phyloP scores from a whole-genome alignment of 2,329 filamentous ascomycete species.

The Fusarium sp. region DNA sequence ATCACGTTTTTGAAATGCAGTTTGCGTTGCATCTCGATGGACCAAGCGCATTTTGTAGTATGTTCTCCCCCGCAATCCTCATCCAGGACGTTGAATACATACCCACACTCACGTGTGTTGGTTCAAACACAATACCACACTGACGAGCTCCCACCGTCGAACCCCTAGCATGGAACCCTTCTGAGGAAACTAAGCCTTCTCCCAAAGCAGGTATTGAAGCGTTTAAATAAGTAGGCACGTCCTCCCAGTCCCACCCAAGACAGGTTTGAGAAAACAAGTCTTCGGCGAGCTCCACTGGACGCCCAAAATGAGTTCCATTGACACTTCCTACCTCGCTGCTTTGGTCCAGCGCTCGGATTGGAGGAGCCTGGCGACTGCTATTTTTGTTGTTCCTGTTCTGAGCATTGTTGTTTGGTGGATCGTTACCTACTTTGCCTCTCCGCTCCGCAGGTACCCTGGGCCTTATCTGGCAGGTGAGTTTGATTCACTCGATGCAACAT shows the following conservation, averaged over 20 bases:
- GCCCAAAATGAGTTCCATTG: slow-evolving; percentile 31
- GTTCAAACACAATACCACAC: slow-evolving; percentile 6
- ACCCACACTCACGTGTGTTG: not conserved
- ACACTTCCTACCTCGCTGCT: slow-evolving; percentile 22
- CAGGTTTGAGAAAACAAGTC: not conserved
- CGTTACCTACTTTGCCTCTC: slow-evolving; percentile 32
- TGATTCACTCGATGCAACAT: too few species aligned
- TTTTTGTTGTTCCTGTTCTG: slow-evolving; percentile 29
- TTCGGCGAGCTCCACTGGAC: not conserved
- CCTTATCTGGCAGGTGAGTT: slow-evolving; percentile 36
- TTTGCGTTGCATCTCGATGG: not conserved
- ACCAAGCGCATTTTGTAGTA: not conserved
- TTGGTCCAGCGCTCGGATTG: slow-evolving; percentile 26
- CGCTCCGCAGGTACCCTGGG: slow-evolving; percentile 38
- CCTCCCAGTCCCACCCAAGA: not conserved
- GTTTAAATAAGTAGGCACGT: slow-evolving; percentile 14
- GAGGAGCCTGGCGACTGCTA: slow-evolving; percentile 16
- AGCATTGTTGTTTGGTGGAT: slow-evolving; percentile 38
- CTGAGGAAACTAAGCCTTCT: too few species aligned
- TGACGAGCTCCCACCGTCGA: not conserved
- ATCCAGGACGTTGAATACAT: too few species aligned
- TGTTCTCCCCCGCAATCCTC: too few species aligned
- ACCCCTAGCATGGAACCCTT: not conserved
- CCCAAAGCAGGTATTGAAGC: not conserved
- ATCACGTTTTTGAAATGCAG: not conserved